A percentile compares a stretch with the other conserved stretches of the same genome.
These are phyloP conservation scores for Arxiozyma bovina DNA, from an alignment of 1,139 yeast genomes.

Conservation along the genomic window DNA sequence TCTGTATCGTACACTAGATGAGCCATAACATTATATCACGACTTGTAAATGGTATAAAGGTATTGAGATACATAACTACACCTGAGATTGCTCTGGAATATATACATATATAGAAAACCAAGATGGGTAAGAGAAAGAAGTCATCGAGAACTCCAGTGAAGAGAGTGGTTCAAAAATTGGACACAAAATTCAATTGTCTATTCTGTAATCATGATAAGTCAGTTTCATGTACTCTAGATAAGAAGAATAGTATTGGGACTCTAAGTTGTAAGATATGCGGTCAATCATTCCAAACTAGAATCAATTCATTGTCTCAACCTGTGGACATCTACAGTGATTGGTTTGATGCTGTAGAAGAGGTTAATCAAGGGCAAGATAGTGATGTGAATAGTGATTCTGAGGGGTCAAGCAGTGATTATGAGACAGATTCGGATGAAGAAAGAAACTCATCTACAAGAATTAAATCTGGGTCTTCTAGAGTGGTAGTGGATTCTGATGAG, in stretches of 20 bases:
- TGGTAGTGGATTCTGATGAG: constrained; percentile 10
- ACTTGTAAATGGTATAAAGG: not conserved
- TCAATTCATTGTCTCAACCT: constrained; percentile 56
- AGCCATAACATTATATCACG: too few relatives aligned
- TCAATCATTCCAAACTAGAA: constrained; percentile 83
- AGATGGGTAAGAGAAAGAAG: constrained; percentile 83
- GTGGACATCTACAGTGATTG: constrained; percentile 95
- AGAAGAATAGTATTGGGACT: constrained; percentile 76
- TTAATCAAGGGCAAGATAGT: constrained; percentile 55
- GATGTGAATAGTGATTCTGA: constrained; percentile 29
- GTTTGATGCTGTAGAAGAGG: constrained; percentile 98
- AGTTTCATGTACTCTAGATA: constrained; percentile 81
- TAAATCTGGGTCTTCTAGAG: constrained; percentile 4
- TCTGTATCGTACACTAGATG: too few relatives aligned
- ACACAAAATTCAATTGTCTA: constrained; percentile 79
- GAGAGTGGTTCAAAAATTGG: constrained; percentile 70
- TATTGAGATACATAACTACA: too few relatives aligned
- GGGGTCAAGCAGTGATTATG: constrained; percentile 19
- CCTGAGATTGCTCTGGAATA: too few relatives aligned
- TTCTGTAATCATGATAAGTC: constrained; percentile 95
- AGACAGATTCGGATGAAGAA: constrained; percentile 22
- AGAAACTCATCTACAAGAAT: not conserved
- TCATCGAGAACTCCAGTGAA: constrained; percentile 77
- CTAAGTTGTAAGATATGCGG: constrained; percentile 91
- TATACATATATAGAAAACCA: not conserved